Evolutionary conservation across 257 asterid species (phyloP).

Genomic region (Ilex asprella): DNA sequence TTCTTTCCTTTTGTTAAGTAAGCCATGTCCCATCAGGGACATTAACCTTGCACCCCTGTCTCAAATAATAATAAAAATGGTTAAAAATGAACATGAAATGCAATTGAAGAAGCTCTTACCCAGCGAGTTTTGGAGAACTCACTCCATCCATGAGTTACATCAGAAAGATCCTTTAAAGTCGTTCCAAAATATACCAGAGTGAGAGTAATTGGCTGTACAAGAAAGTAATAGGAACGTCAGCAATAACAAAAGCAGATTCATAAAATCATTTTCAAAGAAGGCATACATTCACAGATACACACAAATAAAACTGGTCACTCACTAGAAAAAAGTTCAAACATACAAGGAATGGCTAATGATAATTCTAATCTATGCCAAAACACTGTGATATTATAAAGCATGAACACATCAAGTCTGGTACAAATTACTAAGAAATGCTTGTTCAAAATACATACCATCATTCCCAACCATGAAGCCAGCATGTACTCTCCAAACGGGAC

Average conservation of each 20-base stretch:
- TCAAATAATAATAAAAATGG: background rate
- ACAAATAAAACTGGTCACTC: no score
- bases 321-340: no score
- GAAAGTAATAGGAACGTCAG: constrained; percentile 11
- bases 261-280: no score
- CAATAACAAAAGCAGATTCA: background rate
- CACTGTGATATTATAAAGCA: background rate
- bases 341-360: background rate
- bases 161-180: constrained; percentile 92
- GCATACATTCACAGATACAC: background rate
- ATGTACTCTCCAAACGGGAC: constrained; percentile 73
- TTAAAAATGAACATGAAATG: background rate
- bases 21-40: no score
- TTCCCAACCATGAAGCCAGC: constrained; percentile 98
- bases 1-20: no score
- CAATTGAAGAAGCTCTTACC: constrained; percentile 37
- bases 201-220: constrained; percentile 83
- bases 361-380: background rate
- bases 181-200: constrained; percentile 96
- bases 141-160: constrained; percentile 95
- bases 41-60: background rate
- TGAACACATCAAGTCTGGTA: background rate
- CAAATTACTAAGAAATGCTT: background rate
- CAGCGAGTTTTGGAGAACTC: constrained; percentile 83
- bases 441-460: constrained; percentile 62